phyloP scores from a whole-genome alignment of 495 filamentous ascomycete genomes.

The Penicillium psychrofluorescens region DNA sequence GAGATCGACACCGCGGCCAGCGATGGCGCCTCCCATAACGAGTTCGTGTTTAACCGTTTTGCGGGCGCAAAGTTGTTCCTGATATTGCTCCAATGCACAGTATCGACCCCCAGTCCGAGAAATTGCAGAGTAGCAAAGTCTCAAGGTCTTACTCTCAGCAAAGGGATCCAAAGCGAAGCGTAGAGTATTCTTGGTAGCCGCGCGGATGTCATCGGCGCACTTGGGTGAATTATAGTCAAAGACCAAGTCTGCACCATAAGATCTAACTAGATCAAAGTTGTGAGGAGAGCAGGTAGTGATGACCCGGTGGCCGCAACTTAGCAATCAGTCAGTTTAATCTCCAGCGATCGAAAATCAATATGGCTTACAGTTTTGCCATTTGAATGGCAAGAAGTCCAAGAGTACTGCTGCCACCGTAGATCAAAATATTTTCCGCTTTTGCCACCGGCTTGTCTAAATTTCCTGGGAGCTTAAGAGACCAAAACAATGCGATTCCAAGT shows the following conservation, averaged over 20 bases:
- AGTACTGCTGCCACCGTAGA: conserved; percentile 40
- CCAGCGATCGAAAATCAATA: no score
- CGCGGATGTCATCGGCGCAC: conserved; percentile 34
- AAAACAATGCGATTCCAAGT: conserved; percentile 19
- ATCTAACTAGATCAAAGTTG: conserved; percentile 48
- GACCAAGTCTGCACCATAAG: conserved; percentile 41
- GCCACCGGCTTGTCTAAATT: conserved; percentile 15
- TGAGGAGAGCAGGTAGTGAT: conserved; percentile 48
- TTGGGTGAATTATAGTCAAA: conserved; percentile 48
- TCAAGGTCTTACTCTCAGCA: conserved; percentile 22
- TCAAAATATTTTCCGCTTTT: conserved; percentile 22
- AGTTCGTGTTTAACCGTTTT: conserved; percentile 21
- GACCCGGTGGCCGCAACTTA: conserved; percentile 33
- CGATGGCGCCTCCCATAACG: conserved; percentile 21
- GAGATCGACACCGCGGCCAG: conserved; percentile 19
- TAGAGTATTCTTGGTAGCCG: conserved; percentile 27
- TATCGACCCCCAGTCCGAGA: conserved; percentile 37
- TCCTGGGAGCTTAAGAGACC: conserved; percentile 20
- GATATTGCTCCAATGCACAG: conserved; percentile 27
- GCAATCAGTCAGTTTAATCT: neutral
- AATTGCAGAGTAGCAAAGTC: conserved; percentile 33
- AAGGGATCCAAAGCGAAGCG: conserved; percentile 35
- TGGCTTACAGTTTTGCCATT: conserved; percentile 25
- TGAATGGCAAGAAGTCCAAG: conserved; percentile 40
- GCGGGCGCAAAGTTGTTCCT: conserved; percentile 13